These are phyloP conservation scores for Boletales sp. DNA, from an alignment of 768 basidiomycete species.

Conservation along the genomic window DNA sequence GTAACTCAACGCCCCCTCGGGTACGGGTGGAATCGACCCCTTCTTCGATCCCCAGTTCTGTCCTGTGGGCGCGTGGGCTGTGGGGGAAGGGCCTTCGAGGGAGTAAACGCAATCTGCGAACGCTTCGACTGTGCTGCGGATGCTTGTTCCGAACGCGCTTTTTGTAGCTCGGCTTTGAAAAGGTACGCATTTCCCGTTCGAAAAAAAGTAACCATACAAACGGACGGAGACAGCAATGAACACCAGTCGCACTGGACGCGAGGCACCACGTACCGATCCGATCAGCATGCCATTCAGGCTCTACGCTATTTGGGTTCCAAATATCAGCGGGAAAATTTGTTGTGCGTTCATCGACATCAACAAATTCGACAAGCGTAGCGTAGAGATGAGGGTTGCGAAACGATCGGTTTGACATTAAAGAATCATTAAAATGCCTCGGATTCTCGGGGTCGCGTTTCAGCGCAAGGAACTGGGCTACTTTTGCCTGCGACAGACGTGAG, in stretches of 20 bases:
- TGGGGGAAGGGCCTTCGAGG: constrained; percentile 20
- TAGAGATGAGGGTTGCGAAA: constrained; percentile 98
- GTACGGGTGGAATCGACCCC: constrained; percentile 29
- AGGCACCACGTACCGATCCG: constrained; percentile 61
- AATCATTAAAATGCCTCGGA: constrained; percentile 93
- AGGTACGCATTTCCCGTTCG: constrained; percentile 3
- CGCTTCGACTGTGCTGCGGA: constrained; percentile 53
- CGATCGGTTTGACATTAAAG: constrained; percentile 85
- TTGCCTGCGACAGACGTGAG: constrained; percentile 48
- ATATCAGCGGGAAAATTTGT: constrained; percentile 72
- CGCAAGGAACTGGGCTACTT: constrained; percentile 72
- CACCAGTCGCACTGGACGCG: constrained; percentile 19
- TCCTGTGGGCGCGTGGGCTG: constrained; percentile 15
- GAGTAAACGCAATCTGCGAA: constrained; percentile 59
- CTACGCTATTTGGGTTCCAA: constrained; percentile 69
- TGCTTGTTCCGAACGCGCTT: constrained; percentile 59
- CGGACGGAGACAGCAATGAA: constrained; percentile 20
- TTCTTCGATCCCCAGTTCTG: constrained; percentile 16
- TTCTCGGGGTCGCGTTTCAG: constrained; percentile 60
- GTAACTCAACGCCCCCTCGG: constrained; percentile 19
- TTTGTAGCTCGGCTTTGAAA: constrained; percentile 58
- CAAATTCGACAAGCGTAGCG: constrained; percentile 90
- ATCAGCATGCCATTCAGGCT: constrained; percentile 71
- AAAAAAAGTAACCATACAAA: constrained; percentile 4
- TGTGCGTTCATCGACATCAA: constrained; percentile 85